Base-by-base conservation (phyloP, 495 filamentous ascomycete genomes). In the Penicillium canescens region DNA sequence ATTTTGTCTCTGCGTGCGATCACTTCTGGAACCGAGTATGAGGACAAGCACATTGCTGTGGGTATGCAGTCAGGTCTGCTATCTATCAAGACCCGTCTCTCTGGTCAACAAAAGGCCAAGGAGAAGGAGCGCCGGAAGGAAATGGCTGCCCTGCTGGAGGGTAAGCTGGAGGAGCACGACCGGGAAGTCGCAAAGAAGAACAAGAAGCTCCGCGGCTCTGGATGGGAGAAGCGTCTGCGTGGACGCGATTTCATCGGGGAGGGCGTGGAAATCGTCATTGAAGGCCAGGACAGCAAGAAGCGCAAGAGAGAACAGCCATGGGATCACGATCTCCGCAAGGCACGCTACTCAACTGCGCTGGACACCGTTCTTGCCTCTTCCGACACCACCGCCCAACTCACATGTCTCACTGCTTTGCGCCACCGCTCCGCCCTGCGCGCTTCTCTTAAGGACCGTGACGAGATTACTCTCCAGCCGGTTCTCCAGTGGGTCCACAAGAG, bases 1-100 rank as follows among this genome's bases (percentile, higher is more conserved):
- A 87, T 99, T 54, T 82, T 98, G 2, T 88, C 92, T 3, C 77
- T 98, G 46, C 78, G 76, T 52, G 86, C 93, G 47, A 82, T 97
- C 60, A 73, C 80, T 23, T 75, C 85, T 28, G 87, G 87, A 20
- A 62, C 77, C 14, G 75, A 79, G 14, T 81, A 80, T 21, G 89
- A 91, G 59, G 91, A 96, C 60, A 88, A 89, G 47, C 94, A 99
- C 71, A 79, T 99, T 28, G 91, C 86, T 6, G 93, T 98, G 0
- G 94, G 95, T 70, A 90, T 97, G 86, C 85, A 92, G 55, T 94
- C 90, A 2, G 95, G 95, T 28, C 77, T 96, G 1, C 73, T 98
- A 4, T 94, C 90, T 3, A 80, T 98, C 54, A 86, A 88, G 63
- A 98, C 95, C 18, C 84, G 92, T 0, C 80, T 95, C 0, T 88